phyloP scores from a whole-genome alignment of 176 grass and related monocot genomes.

The Eremochloa ophiuroides region DNA sequence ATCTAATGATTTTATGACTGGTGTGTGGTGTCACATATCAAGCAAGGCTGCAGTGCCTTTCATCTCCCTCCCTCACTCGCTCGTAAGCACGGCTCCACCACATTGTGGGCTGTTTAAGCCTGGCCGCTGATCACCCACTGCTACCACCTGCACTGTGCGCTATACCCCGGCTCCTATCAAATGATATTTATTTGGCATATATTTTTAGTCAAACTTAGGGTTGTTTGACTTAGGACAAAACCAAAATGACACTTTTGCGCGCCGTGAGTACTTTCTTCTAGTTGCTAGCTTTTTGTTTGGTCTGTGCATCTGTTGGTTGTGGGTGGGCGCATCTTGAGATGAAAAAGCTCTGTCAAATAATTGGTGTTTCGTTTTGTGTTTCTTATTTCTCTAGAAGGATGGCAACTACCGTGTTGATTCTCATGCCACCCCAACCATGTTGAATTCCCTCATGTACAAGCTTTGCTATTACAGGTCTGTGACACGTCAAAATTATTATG shows the following conservation, averaged over 20 bases:
- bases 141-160: neutral
- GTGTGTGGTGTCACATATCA: neutral
- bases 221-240: neutral
- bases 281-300: neutral
- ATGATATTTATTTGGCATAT: neutral
- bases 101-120: neutral
- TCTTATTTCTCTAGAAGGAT: constrained; percentile 62
- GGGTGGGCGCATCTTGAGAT: neutral
- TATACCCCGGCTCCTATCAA: neutral
- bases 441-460: constrained; percentile 99
- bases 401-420: constrained; percentile 93
- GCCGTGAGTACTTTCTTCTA: neutral
- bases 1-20: neutral
- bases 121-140: neutral
- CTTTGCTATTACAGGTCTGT: constrained; percentile 95
- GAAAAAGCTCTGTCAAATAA: neutral
- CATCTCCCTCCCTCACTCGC: neutral
- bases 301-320: neutral
- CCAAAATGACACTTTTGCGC: neutral
- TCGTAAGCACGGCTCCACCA: neutral
- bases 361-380: neutral
- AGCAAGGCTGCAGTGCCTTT: neutral
- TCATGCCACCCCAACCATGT: constrained; percentile 87
- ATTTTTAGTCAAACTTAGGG: neutral
- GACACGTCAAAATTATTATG: neutral